These are phyloP conservation scores for Moniliophthora roreri DNA, from an alignment of 1,284 basidiomycete genomes.

Conservation along the genomic window DNA sequence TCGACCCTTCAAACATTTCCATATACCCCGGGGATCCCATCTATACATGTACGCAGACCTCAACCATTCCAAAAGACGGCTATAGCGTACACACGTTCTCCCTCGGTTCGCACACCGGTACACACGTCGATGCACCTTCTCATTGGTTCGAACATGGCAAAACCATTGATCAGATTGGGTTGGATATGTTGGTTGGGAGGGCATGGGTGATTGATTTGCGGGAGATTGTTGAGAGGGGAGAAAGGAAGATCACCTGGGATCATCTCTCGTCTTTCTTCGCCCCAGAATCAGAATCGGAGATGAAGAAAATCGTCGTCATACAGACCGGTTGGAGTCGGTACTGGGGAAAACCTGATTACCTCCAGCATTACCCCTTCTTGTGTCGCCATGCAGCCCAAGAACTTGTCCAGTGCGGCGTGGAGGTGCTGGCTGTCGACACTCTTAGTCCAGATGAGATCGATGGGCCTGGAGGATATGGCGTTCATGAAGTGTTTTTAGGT, in stretches of 20 bases:
- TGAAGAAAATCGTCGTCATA: neutral
- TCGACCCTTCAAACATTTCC: constrained; percentile 39
- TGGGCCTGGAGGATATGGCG: constrained; percentile 1
- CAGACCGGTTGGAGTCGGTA: neutral
- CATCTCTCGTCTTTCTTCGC: neutral
- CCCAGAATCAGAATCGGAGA: too few relatives aligned
- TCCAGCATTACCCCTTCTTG: neutral
- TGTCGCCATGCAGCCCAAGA: neutral
- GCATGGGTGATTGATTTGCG: constrained; percentile 48
- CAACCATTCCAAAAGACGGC: constrained; percentile 43
- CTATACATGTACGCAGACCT: constrained; percentile 35
- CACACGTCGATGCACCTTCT: constrained; percentile 74
- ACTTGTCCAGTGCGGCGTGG: neutral
- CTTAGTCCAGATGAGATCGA: constrained; percentile 4
- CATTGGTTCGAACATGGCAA: constrained; percentile 59
- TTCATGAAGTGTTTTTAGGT: constrained; percentile 3
- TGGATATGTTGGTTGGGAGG: constrained; percentile 49
- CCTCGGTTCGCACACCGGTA: constrained; percentile 62
- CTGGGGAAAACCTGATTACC: neutral
- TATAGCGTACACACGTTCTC: constrained; percentile 49
- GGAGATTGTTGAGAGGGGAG: constrained; percentile 29
- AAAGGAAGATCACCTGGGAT: constrained; percentile 55
- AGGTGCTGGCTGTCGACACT: neutral
- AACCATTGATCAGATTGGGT: constrained; percentile 55
- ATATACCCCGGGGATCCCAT: constrained; percentile 58